Conservation (phyloP, 441 rosid species). For the Arabidopsis hybrid region DNA sequence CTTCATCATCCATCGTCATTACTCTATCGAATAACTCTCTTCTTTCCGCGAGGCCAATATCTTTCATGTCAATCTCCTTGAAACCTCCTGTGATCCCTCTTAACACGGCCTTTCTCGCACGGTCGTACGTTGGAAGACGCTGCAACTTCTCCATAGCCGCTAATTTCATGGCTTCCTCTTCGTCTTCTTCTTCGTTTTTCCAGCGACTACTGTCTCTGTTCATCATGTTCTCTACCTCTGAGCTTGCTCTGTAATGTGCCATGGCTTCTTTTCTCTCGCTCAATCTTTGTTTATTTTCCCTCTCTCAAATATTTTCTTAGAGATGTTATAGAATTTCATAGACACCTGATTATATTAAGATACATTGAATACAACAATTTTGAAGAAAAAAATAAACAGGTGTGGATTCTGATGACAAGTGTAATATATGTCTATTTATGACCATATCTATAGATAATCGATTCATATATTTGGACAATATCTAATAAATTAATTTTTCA, state of each 20-base stretch:
- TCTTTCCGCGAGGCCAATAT: constrained; percentile 56
- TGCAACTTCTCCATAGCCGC: constrained; percentile 65
- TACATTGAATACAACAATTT: constrained; percentile 14
- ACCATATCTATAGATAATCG: not conserved
- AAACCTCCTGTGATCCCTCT: constrained; percentile 49
- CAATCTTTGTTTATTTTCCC: not conserved
- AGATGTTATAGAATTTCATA: not conserved
- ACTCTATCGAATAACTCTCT: constrained; percentile 59
- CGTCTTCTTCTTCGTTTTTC: constrained; percentile 61
- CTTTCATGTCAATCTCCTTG: constrained; percentile 54
- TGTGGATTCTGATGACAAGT: constrained; percentile 36
- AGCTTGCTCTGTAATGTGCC: constrained; percentile 36
- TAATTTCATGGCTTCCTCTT: constrained; percentile 72
- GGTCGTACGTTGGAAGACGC: constrained; percentile 64
- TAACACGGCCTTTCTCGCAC: constrained; percentile 56
- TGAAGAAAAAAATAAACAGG: not conserved
- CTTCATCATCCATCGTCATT: constrained; percentile 40
- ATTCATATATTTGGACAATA: constrained; percentile 6
- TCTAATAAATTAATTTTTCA: not conserved
- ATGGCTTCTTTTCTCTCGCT: not conserved
- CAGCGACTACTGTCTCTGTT: constrained; percentile 10
- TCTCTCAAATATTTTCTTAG: not conserved
- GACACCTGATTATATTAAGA: not conserved
- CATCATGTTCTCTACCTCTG: constrained; percentile 36
- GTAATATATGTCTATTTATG: constrained; percentile 5